phyloP scores from a whole-genome alignment of 140 eudicot species.

The Ambrosia hybrid region DNA sequence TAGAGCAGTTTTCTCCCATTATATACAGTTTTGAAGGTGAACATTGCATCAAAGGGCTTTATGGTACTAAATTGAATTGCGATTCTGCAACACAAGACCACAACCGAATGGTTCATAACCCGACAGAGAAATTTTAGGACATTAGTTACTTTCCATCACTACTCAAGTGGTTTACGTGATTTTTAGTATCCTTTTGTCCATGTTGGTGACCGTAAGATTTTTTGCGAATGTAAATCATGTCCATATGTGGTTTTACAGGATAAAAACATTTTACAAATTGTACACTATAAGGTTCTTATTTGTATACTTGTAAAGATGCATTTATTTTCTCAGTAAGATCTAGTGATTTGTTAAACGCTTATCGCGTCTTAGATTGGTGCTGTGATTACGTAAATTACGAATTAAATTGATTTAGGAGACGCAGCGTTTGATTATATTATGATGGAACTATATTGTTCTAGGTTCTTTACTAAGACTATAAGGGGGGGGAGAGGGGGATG shows the following conservation, averaged over 20 bases:
- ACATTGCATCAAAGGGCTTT: conserved; percentile 25
- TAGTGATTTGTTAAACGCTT: neutral
- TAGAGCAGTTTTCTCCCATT: conserved; percentile 11
- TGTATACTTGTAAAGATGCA: conserved; percentile 33
- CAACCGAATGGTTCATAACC: conserved; percentile 22
- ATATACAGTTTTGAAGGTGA: conserved; percentile 23
- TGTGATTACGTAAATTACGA: too few relatives aligned
- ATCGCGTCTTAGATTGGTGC: too few relatives aligned
- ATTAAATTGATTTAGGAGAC: too few relatives aligned
- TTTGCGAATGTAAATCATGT: conserved; percentile 26
- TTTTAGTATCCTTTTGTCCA: conserved; percentile 15
- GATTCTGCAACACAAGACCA: conserved; percentile 5
- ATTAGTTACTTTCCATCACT: conserved; percentile 1
- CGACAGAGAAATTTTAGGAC: conserved; percentile 16
- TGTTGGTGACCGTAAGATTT: conserved; percentile 12
- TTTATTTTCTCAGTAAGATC: neutral
- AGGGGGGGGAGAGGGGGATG: too few relatives aligned
- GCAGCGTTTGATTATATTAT: too few relatives aligned
- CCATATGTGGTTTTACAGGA: conserved; percentile 27
- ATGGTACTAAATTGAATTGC: conserved; percentile 10
- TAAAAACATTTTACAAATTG: conserved; percentile 13
- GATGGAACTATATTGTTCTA: too few relatives aligned
- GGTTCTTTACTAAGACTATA: too few relatives aligned
- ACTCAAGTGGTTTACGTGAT: neutral
- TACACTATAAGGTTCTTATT: conserved; percentile 21